phyloP scores from a whole-genome alignment of 2,329 filamentous ascomycete genomes.

The Venturia effusa region DNA sequence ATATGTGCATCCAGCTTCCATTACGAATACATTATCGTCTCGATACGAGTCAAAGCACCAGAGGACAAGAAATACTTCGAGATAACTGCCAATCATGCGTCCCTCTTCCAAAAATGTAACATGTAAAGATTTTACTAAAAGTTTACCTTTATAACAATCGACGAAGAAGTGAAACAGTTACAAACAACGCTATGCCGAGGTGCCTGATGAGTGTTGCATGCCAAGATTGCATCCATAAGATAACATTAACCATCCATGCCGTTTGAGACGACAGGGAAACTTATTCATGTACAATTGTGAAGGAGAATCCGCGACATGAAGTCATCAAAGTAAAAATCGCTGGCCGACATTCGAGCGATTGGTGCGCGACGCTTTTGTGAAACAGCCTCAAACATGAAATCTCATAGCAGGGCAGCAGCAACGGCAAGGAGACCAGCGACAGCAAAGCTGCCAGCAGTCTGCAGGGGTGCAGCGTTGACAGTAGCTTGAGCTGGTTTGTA shows the following conservation, averaged over 20 bases:
- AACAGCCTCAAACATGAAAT: not conserved
- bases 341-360: not conserved
- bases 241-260: not conserved
- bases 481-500: not conserved
- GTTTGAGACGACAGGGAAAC: not conserved
- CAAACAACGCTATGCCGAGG: not conserved
- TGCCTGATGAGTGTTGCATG: not conserved
- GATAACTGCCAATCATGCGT: too few relatives aligned
- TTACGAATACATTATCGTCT: too few relatives aligned
- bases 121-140: too few relatives aligned
- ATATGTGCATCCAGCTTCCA: too few relatives aligned
- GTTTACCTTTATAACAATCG: too few relatives aligned
- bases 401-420: not conserved
- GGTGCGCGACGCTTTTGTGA: not conserved
- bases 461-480: constrained; percentile 3
- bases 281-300: not conserved
- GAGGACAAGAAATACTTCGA: too few relatives aligned
- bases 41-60: too few relatives aligned
- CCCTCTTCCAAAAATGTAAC: too few relatives aligned
- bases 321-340: too few relatives aligned
- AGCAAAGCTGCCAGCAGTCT: not conserved
- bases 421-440: constrained; percentile 3
- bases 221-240: not conserved
- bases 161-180: not conserved
- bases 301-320: not conserved